Conservation (phyloP, 148 eudicot genomes). For the Talinum fruticosum region DNA sequence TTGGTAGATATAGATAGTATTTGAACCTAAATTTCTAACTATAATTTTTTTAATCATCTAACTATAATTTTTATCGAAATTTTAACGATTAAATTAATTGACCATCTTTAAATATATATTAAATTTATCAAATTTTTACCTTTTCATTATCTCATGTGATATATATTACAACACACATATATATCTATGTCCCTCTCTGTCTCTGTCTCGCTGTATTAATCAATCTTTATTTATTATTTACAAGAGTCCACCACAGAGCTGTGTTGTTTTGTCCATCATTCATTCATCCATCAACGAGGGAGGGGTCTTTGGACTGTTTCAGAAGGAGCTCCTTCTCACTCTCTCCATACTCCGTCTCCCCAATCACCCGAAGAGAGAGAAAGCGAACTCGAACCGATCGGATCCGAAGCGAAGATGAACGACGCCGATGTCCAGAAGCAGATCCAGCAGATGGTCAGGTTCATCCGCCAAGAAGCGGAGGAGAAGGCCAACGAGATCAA, state of each 20-base stretch:
- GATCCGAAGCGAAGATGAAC: slow-evolving; percentile 52
- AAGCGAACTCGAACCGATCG: not conserved
- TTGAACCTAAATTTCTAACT: too few species aligned
- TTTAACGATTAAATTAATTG: too few species aligned
- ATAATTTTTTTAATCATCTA: too few species aligned
- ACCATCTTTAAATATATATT: too few species aligned
- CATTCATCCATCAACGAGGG: slow-evolving; percentile 1
- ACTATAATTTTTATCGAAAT: too few species aligned
- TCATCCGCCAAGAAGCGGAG: slow-evolving; percentile 88
- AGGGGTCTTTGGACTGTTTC: not conserved
- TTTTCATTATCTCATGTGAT: too few species aligned
- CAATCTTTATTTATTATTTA: not conserved
- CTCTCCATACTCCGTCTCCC: not conserved
- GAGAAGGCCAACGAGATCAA: slow-evolving; percentile 88
- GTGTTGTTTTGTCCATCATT: not conserved
- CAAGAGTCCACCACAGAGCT: not conserved
- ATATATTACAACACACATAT: too few species aligned
- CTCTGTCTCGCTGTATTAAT: not conserved
- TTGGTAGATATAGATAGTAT: too few species aligned
- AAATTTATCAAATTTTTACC: too few species aligned
- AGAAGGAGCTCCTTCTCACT: not conserved
- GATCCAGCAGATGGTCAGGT: slow-evolving; percentile 90
- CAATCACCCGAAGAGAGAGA: slow-evolving; percentile 2
- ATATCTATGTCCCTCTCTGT: not conserved
- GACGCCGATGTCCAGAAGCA: slow-evolving; percentile 77